Percentiles rank a stretch among this genome's conserved stretches.
These are phyloP conservation scores for Rhodomyrtus psidioides DNA, from an alignment of 441 rosid species.

Conservation along the genomic window DNA sequence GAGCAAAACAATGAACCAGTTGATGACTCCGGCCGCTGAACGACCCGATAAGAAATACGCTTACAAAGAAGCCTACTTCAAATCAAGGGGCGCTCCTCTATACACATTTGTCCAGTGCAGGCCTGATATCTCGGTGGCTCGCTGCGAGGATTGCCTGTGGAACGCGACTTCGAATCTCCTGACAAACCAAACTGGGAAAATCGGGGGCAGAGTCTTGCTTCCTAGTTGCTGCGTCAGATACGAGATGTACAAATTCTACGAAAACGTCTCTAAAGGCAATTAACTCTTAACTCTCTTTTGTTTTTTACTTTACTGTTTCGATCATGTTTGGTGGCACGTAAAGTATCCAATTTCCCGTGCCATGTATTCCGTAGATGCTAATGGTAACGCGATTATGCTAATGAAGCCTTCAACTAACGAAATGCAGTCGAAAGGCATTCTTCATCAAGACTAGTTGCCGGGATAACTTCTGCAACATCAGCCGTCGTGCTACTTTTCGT, in stretches of 20 bases:
- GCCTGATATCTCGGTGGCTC: background rate
- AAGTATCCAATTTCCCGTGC: background rate
- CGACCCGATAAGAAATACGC: background rate
- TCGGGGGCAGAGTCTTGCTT: background rate
- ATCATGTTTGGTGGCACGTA: background rate
- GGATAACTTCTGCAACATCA: background rate
- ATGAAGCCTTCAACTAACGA: background rate
- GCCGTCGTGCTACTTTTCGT: background rate
- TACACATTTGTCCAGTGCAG: background rate
- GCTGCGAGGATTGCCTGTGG: background rate
- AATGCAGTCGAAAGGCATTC: background rate
- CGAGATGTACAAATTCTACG: background rate
- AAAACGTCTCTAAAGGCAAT: background rate
- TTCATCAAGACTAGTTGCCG: background rate
- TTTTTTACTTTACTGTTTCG: background rate
- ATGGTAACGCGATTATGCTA: background rate
- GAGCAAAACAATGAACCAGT: background rate
- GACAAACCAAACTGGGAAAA: background rate
- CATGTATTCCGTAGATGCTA: background rate
- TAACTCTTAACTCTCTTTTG: background rate
- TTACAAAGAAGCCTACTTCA: background rate
- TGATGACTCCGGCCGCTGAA: background rate
- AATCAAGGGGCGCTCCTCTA: background rate
- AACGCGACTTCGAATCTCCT: background rate
- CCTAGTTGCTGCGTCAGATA: background rate